Conservation (phyloP, 116 monocot genomes). For the Posidonia oceanica region DNA sequence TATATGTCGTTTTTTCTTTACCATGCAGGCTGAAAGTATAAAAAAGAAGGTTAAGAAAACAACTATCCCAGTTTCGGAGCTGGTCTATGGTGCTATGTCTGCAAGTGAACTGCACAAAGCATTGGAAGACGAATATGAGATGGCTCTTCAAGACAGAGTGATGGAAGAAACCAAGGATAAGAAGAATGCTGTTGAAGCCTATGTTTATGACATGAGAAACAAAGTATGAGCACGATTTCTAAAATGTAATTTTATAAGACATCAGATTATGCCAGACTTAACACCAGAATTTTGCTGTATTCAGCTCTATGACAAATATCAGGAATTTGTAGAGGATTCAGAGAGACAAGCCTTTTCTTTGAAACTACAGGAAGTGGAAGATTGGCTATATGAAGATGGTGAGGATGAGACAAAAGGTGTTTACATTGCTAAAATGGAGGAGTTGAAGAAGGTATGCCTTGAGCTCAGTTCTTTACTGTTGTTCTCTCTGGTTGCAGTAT, state of each 20-base stretch:
- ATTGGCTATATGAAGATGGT: constrained; percentile 99
- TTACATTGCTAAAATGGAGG: constrained; percentile 80
- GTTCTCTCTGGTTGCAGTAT: too few relatives aligned
- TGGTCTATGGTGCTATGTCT: constrained; percentile 48
- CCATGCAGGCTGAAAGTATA: not conserved
- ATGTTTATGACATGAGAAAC: constrained; percentile 97
- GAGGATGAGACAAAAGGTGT: constrained; percentile 93
- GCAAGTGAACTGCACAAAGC: constrained; percentile 63
- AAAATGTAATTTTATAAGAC: constrained; percentile 1
- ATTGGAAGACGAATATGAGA: constrained; percentile 76
- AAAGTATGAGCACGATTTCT: constrained; percentile 30
- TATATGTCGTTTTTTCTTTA: not conserved
- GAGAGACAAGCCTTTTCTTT: constrained; percentile 53
- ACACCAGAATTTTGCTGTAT: constrained; percentile 8
- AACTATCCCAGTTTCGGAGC: constrained; percentile 42
- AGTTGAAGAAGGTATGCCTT: constrained; percentile 52
- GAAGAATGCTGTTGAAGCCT: constrained; percentile 97
- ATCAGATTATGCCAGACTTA: constrained; percentile 1
- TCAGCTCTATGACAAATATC: constrained; percentile 82
- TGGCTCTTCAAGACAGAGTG: constrained; percentile 93
- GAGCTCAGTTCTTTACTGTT: too few relatives aligned
- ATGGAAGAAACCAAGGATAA: constrained; percentile 98
- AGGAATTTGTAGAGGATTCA: constrained; percentile 46
- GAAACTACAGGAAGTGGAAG: constrained; percentile 84
- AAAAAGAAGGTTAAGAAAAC: constrained; percentile 80